Base-by-base conservation (phyloP, 441 rosid genomes). In the Corymbia citriodora region DNA sequence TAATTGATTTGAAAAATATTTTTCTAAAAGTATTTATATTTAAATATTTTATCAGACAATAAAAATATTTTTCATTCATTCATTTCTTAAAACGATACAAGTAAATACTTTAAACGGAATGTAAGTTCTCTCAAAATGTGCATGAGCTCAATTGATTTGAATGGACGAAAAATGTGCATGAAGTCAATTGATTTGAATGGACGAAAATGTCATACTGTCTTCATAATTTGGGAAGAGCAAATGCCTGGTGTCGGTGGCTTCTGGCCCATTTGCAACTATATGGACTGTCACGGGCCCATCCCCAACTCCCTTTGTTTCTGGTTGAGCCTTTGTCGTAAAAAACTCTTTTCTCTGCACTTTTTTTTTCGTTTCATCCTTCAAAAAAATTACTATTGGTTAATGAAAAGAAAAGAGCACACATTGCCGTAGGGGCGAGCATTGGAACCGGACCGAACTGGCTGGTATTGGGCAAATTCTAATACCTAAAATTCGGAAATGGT, bases 71-170 rank as follows among this genome's bases (percentile, higher is more conserved):
- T 65, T 14, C 72, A 14, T 65, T 63, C 15, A 65, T 29, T 65
- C 18, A 65, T 0, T 65, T 65, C 0, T 0, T 29, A 59, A 3
- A 14, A 18, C 1, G 1, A 65, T 65, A 6, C 5, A 65, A n/a
- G 10, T 14, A 63, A 65, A 29, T 1, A 29, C 7, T 65, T 65
- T 0, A 36, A 3, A 72, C 19, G 27, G 49, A 36, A 4, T 1
- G 29, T 23, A 21, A 79, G 4, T 74, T 13, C n/a, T 40, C 2
- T 79, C n/a, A 23, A 36, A 2, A 79, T 45, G n/a, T 23, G n/a
- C 6, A 3, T 79, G n/a, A 45, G 23, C 17, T 79, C 23, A 79
- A 79, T 79, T 45, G 2, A 79, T 45, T 79, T 25, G 52, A 23
- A 45, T 23, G 85, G 52, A 23, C 52, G 8, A 27, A 29, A 59